Percentiles rank a stretch among this genome's conserved stretches.
Conservation (phyloP, 805 yeast genomes). For the Pichia pseudocactophila region DNA sequence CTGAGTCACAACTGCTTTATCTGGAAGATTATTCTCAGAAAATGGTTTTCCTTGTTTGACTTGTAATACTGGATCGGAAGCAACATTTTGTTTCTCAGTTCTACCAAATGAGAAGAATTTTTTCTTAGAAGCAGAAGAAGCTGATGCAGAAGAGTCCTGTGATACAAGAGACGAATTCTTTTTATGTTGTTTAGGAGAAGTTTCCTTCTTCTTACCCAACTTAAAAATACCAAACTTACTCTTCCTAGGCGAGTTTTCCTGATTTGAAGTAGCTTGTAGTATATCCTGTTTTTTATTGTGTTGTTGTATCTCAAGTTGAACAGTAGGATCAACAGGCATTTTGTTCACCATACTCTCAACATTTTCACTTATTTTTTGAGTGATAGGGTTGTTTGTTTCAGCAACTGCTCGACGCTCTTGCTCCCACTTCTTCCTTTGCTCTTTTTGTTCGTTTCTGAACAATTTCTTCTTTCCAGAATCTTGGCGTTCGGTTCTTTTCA, state of each 20-base stretch:
- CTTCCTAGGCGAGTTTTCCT: neutral
- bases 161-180: slow-evolving; percentile 5
- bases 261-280: too few relatives aligned
- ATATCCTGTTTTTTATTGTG: neutral
- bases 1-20: neutral
- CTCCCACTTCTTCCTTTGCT: slow-evolving; percentile 17
- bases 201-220: slow-evolving; percentile 4
- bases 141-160: slow-evolving; percentile 2
- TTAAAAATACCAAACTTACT: slow-evolving; percentile 5
- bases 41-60: neutral
- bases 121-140: neutral
- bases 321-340: slow-evolving; percentile 8
- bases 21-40: neutral
- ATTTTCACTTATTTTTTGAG: slow-evolving; percentile 1
- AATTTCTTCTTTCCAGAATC: slow-evolving; percentile 14
- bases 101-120: slow-evolving; percentile 7
- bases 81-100: neutral
- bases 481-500: slow-evolving; percentile 6
- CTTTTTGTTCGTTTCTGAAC: slow-evolving; percentile 19
- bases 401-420: slow-evolving; percentile 20
- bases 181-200: neutral
- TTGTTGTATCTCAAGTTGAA: slow-evolving; percentile 4
- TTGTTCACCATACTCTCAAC: slow-evolving; percentile 12
- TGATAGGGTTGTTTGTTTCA: neutral
- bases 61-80: neutral